Percentiles rank a stretch among this genome's conserved stretches.
Conservation (phyloP, 2,329 filamentous ascomycete genomes). For the Onygenales sp. region DNA sequence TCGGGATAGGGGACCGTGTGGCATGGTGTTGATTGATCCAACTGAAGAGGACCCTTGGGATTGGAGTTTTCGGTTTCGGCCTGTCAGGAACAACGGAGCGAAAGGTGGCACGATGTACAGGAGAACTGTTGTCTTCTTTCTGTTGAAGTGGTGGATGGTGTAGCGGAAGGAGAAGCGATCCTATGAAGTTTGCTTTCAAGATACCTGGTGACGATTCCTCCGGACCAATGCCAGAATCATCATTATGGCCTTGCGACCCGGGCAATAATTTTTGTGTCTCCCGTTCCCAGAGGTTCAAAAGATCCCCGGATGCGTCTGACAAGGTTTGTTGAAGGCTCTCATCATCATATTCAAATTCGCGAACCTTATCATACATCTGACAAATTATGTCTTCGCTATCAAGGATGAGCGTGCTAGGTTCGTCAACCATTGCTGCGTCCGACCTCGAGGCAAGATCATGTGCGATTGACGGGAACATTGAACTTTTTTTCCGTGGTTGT, state of each 20-base stretch:
- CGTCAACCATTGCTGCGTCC: constrained; percentile 52
- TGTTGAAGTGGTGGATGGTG: constrained; percentile 53
- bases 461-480: constrained; percentile 61
- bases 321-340: constrained; percentile 22
- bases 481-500: constrained; percentile 40
- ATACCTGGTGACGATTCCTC: constrained; percentile 53
- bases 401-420: constrained; percentile 63
- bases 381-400: constrained; percentile 63
- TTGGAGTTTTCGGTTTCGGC: constrained; percentile 30
- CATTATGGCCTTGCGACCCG: constrained; percentile 21
- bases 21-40: constrained; percentile 75
- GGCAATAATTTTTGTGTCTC: constrained; percentile 31
- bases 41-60: constrained; percentile 70
- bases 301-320: constrained; percentile 24
- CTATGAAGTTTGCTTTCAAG: constrained; percentile 69
- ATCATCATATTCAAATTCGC: constrained; percentile 23
- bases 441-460: constrained; percentile 55
- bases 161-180: constrained; percentile 65
- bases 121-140: constrained; percentile 15
- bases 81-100: constrained; percentile 21
- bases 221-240: constrained; percentile 55
- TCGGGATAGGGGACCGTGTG: constrained; percentile 57
- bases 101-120: constrained; percentile 16
- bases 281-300: constrained; percentile 26
- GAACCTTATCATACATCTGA: constrained; percentile 47